Base-by-base conservation (phyloP, 2,329 filamentous ascomycete genomes). In the Thelonectria rubi region DNA sequence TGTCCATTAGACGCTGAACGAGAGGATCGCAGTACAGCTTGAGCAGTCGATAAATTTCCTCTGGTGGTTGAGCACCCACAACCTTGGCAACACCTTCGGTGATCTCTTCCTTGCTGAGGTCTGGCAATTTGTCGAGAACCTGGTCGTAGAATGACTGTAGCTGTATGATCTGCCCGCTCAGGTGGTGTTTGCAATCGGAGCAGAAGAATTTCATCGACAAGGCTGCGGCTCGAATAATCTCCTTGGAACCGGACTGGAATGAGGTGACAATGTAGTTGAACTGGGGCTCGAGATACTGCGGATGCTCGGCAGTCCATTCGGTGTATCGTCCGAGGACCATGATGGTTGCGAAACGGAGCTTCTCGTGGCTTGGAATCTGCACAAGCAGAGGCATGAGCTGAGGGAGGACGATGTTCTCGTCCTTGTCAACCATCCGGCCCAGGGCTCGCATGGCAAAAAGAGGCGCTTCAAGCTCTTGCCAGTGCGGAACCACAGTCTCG, bases 321-420 rank as follows among this genome's bases (percentile, higher is more conserved):
- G 96, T 99, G 75, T 99, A 99, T 64, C 95, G 87, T 39, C 93
- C 95, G 20, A 99, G 86, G 3, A 96, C 94, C 93, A 99, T 97
- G 72, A 98, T 97, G 6, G 94, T 94, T 65, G 97, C 94, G 78
- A 99, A 99, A 8, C 94, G 92, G n/a, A 99, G 86, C 81, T 98
- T 99, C 78, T 98, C 93, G 72, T 99, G 95, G 72, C 92, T 90
- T 0, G 95, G 95, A 63, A 99, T 97, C 74, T 96, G 92, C 11
- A 97, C 93, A 65, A 99, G 88, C 58, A 99, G 83, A 17, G 94
- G 94, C 80, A 99, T 97, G 15, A 99, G 88, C 73, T 94, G 92
- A 3, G 93, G 92, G 42, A 99, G 83, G 70, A 99, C 92, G 40
- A 92, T 88, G 67, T 84, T 90, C 77, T 99, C 95, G 50, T 97